phyloP scores from a whole-genome alignment of 225 moss, liverwort and hornwort species.

The Pleurozium schreberi region DNA sequence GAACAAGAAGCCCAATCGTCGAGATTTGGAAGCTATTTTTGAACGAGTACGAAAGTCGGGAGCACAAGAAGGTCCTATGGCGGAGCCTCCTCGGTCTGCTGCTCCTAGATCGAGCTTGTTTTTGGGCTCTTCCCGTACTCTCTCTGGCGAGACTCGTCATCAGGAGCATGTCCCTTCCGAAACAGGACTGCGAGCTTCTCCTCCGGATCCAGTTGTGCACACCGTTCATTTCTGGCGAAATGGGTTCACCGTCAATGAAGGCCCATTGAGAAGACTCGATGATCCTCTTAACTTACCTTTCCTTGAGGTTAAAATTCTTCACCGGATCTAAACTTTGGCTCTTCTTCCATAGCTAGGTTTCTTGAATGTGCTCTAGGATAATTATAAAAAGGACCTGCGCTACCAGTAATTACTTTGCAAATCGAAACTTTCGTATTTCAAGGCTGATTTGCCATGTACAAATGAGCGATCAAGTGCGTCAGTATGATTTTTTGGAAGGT shows the following conservation, averaged over 20 bases:
- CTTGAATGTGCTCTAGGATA: not conserved
- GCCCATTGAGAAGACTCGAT: slow-evolving; percentile 67
- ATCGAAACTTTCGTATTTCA: not conserved
- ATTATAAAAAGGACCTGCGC: not conserved
- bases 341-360: not conserved
- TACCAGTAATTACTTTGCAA: not conserved
- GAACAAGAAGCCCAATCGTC: slow-evolving; percentile 37
- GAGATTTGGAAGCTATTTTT: slow-evolving; percentile 70
- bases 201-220: slow-evolving; percentile 55
- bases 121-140: slow-evolving; percentile 48
- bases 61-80: slow-evolving; percentile 51
- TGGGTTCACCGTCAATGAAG: slow-evolving; percentile 79
- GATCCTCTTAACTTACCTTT: slow-evolving; percentile 74
- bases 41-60: slow-evolving; percentile 55
- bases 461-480: not conserved
- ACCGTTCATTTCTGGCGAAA: slow-evolving; percentile 80
- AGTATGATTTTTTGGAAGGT: not conserved
- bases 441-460: not conserved
- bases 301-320: slow-evolving; percentile 31
- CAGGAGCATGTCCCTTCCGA: slow-evolving; percentile 20
- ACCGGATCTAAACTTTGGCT: not conserved
- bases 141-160: slow-evolving; percentile 37
- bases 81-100: slow-evolving; percentile 42
- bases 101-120: slow-evolving; percentile 22
- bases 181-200: slow-evolving; percentile 1